Percentiles rank a stretch among this genome's conserved stretches.
These are phyloP conservation scores for Ceratocystis destructans DNA, from an alignment of 2,329 filamentous ascomycete species.

Conservation along the genomic window DNA sequence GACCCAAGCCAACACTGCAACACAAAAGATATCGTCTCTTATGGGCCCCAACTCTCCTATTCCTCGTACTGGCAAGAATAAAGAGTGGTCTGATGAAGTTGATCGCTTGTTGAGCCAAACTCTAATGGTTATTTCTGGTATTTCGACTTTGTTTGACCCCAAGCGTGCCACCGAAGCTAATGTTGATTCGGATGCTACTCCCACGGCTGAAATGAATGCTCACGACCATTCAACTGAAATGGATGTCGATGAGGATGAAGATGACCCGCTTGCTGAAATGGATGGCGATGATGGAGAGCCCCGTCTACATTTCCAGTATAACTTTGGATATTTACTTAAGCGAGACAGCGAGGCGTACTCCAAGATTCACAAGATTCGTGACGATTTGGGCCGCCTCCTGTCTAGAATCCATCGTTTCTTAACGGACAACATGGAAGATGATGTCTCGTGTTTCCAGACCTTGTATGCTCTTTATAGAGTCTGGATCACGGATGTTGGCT, in stretches of 20 bases:
- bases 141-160: slow-evolving; percentile 80
- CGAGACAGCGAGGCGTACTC: slow-evolving; percentile 45
- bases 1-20: slow-evolving; percentile 63
- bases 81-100: slow-evolving; percentile 97
- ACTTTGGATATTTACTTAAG: slow-evolving; percentile 69
- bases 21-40: slow-evolving; percentile 61
- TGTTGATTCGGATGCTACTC: slow-evolving; percentile 26
- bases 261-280: slow-evolving; percentile 41
- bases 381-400: slow-evolving; percentile 64
- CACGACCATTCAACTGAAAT: slow-evolving; percentile 31
- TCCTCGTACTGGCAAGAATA: slow-evolving; percentile 86
- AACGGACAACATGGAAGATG: slow-evolving; percentile 74
- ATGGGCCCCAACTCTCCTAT: slow-evolving; percentile 69
- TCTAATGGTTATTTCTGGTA: slow-evolving; percentile 76
- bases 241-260: slow-evolving; percentile 34
- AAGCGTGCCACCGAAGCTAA: slow-evolving; percentile 43
- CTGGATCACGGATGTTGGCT: slow-evolving; percentile 96
- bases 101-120: slow-evolving; percentile 79
- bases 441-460: slow-evolving; percentile 87
- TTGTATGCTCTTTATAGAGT: slow-evolving; percentile 84
- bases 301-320: slow-evolving; percentile 75
- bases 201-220: slow-evolving; percentile 38
- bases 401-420: slow-evolving; percentile 78
- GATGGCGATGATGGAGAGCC: slow-evolving; percentile 68
- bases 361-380: slow-evolving; percentile 66